Base-by-base conservation (phyloP, 805 yeast species). In the Saccharomycopsis lassenensis region DNA sequence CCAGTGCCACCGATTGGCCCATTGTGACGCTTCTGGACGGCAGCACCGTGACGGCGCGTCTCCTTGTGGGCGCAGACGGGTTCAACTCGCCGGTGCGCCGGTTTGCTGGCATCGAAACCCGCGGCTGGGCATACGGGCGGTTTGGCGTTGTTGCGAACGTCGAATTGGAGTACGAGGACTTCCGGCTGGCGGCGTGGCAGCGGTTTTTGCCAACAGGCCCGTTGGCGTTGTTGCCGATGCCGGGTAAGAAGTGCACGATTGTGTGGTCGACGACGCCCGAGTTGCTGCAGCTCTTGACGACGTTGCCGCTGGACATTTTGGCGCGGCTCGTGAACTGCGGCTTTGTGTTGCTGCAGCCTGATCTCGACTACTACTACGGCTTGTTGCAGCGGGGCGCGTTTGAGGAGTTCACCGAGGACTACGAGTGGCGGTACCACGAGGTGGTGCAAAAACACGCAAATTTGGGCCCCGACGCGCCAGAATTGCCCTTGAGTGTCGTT, bases 11-110 rank as follows among this genome's bases (percentile, higher is more conserved):
- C 19, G 71, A 73, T 32, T 84, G 95, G 94, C 96, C 96, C 1
- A 52, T 74, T 6, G 76, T 89, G 10, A 62, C 68, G 18, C 61
- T 87, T 10, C 69, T 72, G 10, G 70, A 69, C 44, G 96, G 95
- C 1, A 69, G 70, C 10, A 45, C 51, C 8, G 63, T 77, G 34
- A 70, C 71, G 49, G 69, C 94, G 0, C 65, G 95, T 37, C 62
- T 87, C n/a, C 61, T 87, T 15, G 73, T 91, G 11, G 98, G 98
- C 6, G 94, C 95, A 26, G 98, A 91, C 55, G 98, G 98, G 1
- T 85, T 76, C 55, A 84, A 86, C 55, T 86, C 96, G 1, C 95
- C 96, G 0, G 97, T 82, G 4, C 69, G 96, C 32, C 66, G 69
- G 44, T 87, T 69, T 51, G 79, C 96, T 0, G 75, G 71, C 2